These are phyloP conservation scores for Paramecium sexaurelia DNA, from an alignment of 73 alveolate genomes.

Conservation along the genomic window DNA sequence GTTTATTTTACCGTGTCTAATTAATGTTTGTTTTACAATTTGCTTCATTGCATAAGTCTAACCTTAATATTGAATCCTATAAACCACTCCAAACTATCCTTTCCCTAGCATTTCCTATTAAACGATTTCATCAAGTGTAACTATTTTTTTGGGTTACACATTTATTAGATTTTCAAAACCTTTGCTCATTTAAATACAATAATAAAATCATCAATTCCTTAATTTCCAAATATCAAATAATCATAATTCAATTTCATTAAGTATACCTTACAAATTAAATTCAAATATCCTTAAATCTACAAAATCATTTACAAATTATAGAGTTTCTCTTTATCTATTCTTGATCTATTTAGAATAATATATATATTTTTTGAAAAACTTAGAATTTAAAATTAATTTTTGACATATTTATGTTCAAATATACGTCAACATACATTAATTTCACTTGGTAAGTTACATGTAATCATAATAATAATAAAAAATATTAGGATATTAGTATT, in stretches of 20 bases:
- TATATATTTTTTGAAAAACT: too few species aligned
- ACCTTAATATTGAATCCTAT: conserved; percentile 73
- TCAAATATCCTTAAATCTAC: too few species aligned
- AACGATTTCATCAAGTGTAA: background rate
- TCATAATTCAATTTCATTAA: too few species aligned
- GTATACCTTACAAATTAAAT: too few species aligned
- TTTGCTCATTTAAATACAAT: background rate
- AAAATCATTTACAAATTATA: too few species aligned
- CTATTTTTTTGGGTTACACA: background rate
- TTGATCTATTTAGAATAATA: too few species aligned
- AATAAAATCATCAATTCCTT: background rate
- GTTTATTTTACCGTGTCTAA: conserved; percentile 74
- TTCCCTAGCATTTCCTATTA: conserved; percentile 60
- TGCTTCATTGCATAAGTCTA: conserved; percentile 83
- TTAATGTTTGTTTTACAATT: conserved; percentile 77
- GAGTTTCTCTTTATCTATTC: too few species aligned
- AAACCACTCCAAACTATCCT: conserved; percentile 82
- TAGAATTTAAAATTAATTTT: too few species aligned
- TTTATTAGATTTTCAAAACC: background rate
- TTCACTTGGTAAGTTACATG: background rate
- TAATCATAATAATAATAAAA: background rate
- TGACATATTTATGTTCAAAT: too few species aligned
- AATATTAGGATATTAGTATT: background rate
- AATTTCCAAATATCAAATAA: background rate
- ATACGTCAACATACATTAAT: too few species aligned